phyloP scores from a whole-genome alignment of 2,329 filamentous ascomycete genomes.

The Epichloe amarillans region DNA sequence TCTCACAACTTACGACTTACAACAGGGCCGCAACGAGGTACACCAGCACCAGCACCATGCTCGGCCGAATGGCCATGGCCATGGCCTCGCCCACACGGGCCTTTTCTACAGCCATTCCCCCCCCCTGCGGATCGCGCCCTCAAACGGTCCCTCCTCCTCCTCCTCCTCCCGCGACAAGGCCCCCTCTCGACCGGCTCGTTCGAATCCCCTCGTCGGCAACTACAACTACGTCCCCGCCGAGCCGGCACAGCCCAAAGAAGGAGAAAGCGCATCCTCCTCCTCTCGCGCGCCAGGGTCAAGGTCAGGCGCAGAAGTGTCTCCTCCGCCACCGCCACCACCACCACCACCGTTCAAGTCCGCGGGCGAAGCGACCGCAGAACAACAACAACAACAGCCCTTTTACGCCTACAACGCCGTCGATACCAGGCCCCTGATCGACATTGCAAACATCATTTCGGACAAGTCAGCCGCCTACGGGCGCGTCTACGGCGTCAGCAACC shows the following conservation, averaged over 20 bases:
- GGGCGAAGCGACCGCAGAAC: neutral
- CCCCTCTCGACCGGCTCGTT: constrained; percentile 8
- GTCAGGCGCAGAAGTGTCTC: neutral
- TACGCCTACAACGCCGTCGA: constrained; percentile 9
- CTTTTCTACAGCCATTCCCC: constrained; percentile 20
- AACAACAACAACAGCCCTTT: neutral
- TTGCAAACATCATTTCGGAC: constrained; percentile 22
- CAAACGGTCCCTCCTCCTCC: neutral
- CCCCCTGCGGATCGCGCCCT: constrained; percentile 12
- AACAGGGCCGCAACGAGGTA: constrained; percentile 16
- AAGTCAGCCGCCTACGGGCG: constrained; percentile 14
- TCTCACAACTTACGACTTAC: neutral
- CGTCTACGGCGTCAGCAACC: constrained; percentile 11
- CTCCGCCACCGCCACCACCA: constrained; percentile 9
- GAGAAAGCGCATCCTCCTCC: neutral
- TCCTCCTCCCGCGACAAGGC: neutral
- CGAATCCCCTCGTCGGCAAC: constrained; percentile 21
- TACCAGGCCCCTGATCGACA: constrained; percentile 15
- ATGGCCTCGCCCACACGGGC: constrained; percentile 14
- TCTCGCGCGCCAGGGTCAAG: neutral
- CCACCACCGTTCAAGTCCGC: neutral
- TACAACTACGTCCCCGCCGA: constrained; percentile 10
- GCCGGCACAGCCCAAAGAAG: constrained; percentile 4
- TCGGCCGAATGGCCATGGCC: constrained; percentile 16
- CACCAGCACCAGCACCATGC: constrained; percentile 18